These are phyloP conservation scores for Panicum miliaceum DNA, from an alignment of 176 grass and related monocot species.

Conservation along the genomic window DNA sequence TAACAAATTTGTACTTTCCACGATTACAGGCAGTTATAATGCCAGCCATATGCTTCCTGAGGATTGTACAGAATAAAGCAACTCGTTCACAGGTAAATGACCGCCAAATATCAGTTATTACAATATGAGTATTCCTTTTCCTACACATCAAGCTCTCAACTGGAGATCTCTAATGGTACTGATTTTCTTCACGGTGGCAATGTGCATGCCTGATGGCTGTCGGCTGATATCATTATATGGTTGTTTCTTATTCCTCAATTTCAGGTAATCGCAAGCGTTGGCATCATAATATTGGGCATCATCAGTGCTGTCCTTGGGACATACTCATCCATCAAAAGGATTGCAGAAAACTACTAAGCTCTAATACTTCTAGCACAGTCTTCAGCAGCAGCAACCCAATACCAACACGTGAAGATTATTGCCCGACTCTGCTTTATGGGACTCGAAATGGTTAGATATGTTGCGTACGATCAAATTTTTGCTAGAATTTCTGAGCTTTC, in stretches of 20 bases:
- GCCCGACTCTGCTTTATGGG: neutral
- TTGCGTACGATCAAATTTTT: neutral
- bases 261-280: constrained; percentile 59
- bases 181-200: neutral
- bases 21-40: constrained; percentile 79
- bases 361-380: neutral
- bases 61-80: constrained; percentile 78
- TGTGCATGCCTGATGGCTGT: neutral
- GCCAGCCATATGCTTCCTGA: constrained; percentile 87
- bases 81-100: constrained; percentile 65
- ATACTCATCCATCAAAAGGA: constrained; percentile 64
- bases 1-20: neutral
- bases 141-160: neutral
- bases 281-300: constrained; percentile 61
- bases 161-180: neutral
- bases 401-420: neutral
- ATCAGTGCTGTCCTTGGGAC: constrained; percentile 60
- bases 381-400: neutral
- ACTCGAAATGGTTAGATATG: neutral
- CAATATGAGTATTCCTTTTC: neutral
- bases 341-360: constrained; percentile 53
- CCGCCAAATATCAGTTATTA: neutral
- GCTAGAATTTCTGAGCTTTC: neutral
- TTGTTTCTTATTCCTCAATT: constrained; percentile 36
- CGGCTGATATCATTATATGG: neutral